phyloP scores from a whole-genome alignment of 768 basidiomycete species.

The Amanita rubescens region DNA sequence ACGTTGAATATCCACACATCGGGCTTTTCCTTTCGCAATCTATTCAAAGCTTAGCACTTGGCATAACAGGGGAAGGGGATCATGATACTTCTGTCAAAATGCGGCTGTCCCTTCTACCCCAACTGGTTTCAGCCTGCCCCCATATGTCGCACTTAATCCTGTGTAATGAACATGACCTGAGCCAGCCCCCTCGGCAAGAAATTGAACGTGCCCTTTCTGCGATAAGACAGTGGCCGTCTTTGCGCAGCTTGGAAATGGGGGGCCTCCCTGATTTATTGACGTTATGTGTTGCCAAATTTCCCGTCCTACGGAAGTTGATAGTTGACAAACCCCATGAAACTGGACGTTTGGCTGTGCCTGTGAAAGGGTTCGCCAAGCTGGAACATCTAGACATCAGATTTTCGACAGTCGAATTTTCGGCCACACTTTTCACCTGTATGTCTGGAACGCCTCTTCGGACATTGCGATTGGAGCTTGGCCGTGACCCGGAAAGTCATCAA shows the following conservation, averaged over 20 bases:
- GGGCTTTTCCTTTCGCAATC: slow-evolving; percentile 1
- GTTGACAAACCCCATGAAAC: background rate
- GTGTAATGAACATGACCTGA: background rate
- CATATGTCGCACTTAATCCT: background rate
- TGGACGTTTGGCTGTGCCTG: background rate
- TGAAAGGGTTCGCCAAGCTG: background rate
- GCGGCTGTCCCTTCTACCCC: background rate
- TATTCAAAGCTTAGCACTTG: background rate
- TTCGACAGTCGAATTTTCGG: background rate
- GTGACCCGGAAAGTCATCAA: too few species aligned
- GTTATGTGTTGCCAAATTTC: background rate
- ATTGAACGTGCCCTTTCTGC: background rate
- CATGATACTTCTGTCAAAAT: background rate
- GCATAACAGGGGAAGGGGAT: background rate
- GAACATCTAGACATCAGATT: background rate
- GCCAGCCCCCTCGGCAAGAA: background rate
- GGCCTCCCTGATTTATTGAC: background rate
- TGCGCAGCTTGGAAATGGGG: background rate
- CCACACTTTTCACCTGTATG: background rate
- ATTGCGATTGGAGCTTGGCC: background rate
- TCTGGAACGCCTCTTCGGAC: background rate
- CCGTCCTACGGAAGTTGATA: background rate
- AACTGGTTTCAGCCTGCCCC: background rate
- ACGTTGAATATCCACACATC: background rate
- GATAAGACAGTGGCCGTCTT: background rate